phyloP scores from a whole-genome alignment of 768 basidiomycete genomes.

The Amanita exitialis region DNA sequence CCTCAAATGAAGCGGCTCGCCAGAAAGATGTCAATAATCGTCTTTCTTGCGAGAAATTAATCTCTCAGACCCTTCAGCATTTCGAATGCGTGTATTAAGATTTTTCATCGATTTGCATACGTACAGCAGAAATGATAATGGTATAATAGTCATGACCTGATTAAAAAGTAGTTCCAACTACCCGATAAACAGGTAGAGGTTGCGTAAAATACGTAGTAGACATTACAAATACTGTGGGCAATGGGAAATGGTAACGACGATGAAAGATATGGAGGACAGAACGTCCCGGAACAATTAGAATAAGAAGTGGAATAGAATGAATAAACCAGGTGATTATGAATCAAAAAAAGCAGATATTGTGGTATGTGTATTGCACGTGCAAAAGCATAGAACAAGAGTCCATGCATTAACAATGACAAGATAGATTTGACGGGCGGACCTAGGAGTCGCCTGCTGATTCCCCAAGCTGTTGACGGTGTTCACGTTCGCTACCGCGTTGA shows the following conservation, averaged over 20 bases:
- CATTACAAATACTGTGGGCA: slow-evolving; percentile 1
- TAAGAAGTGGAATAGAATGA: background rate
- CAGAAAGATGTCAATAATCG: too few species aligned
- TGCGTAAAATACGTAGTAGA: slow-evolving; percentile 7
- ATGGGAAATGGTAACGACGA: background rate
- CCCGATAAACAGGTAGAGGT: background rate
- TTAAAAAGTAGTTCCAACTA: slow-evolving; percentile 1
- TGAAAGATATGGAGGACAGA: background rate
- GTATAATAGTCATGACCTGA: slow-evolving; percentile 4
- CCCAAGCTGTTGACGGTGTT: slow-evolving; percentile 31
- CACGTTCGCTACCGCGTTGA: slow-evolving; percentile 67
- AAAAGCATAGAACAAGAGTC: slow-evolving; percentile 4
- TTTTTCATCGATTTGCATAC: slow-evolving; percentile 1
- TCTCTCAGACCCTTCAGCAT: too few species aligned
- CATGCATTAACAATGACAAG: background rate
- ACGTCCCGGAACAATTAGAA: background rate
- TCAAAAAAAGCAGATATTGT: background rate
- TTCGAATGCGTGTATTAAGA: background rate
- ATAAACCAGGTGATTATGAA: slow-evolving; percentile 1
- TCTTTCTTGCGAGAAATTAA: too few species aligned
- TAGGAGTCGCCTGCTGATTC: slow-evolving; percentile 17
- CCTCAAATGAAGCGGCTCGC: too few species aligned
- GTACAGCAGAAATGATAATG: slow-evolving; percentile 4
- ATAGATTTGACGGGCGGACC: slow-evolving; percentile 6
- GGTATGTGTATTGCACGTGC: slow-evolving; percentile 8